A percentile compares a stretch with the other conserved stretches of the same genome.
Conservation (phyloP, 208 protist species). For the Sergeia podlipaevii region DNA sequence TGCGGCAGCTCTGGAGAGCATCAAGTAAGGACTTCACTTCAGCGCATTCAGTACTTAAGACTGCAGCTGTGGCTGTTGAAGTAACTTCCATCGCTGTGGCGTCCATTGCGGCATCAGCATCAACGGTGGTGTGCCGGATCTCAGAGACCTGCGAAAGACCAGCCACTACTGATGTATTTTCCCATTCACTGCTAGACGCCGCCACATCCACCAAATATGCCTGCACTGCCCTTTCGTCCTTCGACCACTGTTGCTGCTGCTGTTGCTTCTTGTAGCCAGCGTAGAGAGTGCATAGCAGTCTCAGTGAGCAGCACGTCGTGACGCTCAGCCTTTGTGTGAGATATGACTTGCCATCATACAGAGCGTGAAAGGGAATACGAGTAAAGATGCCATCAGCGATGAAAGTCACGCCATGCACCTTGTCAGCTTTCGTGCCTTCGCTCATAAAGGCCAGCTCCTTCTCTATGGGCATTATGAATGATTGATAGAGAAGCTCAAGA, state of each 20-base stretch:
- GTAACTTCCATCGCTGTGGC: not conserved
- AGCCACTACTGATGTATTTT: not conserved
- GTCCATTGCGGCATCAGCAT: not conserved
- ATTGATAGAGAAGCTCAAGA: constrained; percentile 29
- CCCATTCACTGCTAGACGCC: not conserved
- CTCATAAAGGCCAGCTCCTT: not conserved
- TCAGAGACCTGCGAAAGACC: not conserved
- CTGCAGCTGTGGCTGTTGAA: too few relatives aligned
- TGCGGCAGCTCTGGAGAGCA: constrained; percentile 12
- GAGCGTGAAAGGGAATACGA: constrained; percentile 46
- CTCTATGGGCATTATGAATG: constrained; percentile 31
- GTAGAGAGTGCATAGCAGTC: constrained; percentile 35
- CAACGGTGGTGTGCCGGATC: not conserved
- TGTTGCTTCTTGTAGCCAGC: constrained; percentile 4
- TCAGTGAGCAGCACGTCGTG: constrained; percentile 38
- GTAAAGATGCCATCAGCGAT: constrained; percentile 50
- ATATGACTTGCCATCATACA: constrained; percentile 30
- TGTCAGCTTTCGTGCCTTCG: not conserved
- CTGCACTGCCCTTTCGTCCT: not conserved
- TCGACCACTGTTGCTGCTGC: not conserved
- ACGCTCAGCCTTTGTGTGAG: constrained; percentile 27
- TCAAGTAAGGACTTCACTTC: not conserved
- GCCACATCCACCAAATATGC: constrained; percentile 11
- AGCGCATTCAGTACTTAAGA: too few relatives aligned
- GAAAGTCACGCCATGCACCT: constrained; percentile 24